Evolutionary conservation across 345 rosid genomes (phyloP), one percentile per base, ranked within the genome.

Genomic region (Bruguiera parviflora): DNA sequence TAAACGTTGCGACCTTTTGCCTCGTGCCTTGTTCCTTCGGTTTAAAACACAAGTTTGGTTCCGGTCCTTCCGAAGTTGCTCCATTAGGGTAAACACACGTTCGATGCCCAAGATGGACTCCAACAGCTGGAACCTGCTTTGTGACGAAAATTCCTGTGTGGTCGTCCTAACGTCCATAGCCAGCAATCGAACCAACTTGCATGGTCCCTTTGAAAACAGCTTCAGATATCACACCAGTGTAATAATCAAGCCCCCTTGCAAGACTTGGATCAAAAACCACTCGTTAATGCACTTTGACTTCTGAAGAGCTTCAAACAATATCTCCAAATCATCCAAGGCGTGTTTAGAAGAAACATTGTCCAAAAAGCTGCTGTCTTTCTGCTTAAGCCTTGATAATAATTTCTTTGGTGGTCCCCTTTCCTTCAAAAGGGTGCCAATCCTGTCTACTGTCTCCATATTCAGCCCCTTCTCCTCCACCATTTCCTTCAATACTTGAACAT

Each of bases 171-270:
- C 97, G 83, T n/a, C 97, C 99, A 67, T 97, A 96, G 66, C 93
- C 99, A 72, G 87, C 99, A 68, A 95, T 88, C 43, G 93, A 81
- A 71, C 99, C 98, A 77, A 94, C 98, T 97, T 90, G 92, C 25
- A 84, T 90, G 29, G 84, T 86, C 66, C 96, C 49, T 27, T 27
- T 27, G 28, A 27, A 27, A 70, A 88, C 92, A 62, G 96, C 96
- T 85, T 95, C 99, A 74, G 78, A 95, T 71, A 95, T 90, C 59
- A 95, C 91, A 7, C 99, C 98, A 0, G 98, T 92, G 72, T 95
- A 95, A 83, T 95, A 95, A 83, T 92, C 98, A 66, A 95, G 99
- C 59, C 99, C 99, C 79, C 99, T 87, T 58, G 98, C 99, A 68
- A 95, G 92, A 76, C 99, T 95, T 74, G 92, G 83, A 77, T 95